Conservation (phyloP, 768 basidiomycete species). For the Tylopilus sp. region DNA sequence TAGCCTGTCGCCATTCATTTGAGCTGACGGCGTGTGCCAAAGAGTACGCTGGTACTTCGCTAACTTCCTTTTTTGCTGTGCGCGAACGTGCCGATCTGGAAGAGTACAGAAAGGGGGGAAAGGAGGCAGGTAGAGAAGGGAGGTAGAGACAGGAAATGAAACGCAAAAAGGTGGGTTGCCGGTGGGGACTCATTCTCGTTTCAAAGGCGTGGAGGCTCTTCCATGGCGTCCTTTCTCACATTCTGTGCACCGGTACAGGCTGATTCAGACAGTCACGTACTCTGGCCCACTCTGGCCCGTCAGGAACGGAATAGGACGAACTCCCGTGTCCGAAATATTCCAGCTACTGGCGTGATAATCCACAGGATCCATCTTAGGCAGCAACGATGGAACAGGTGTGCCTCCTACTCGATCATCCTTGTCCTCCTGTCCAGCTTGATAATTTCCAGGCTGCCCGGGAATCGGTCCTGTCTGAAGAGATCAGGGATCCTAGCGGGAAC, state of each 20-base stretch:
- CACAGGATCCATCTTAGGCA: not conserved
- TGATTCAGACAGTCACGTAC: not conserved
- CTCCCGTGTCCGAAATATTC: too few species aligned
- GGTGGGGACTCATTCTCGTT: not conserved
- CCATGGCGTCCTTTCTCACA: not conserved
- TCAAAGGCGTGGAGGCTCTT: not conserved
- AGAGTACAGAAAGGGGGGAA: slow-evolving; percentile 3
- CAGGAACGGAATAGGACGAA: slow-evolving; percentile 1
- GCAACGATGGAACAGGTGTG: slow-evolving; percentile 7
- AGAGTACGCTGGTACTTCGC: slow-evolving; percentile 1
- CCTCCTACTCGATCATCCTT: not conserved
- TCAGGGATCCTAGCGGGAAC: not conserved
- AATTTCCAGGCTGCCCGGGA: not conserved
- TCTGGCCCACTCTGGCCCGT: not conserved
- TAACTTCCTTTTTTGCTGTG: not conserved
- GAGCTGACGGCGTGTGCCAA: not conserved
- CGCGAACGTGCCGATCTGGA: slow-evolving; percentile 8
- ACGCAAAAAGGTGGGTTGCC: not conserved
- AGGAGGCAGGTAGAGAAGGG: not conserved
- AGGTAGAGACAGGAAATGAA: not conserved
- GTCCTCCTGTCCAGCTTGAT: not conserved
- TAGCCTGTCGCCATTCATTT: slow-evolving; percentile 1
- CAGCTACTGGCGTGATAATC: not conserved
- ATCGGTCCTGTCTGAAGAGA: not conserved
- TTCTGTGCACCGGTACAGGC: not conserved